Percentiles rank a stretch among this genome's conserved stretches.
phyloP scores from a whole-genome alignment of 2,329 filamentous ascomycete species.

The Phyllosticta citribraziliensis region DNA sequence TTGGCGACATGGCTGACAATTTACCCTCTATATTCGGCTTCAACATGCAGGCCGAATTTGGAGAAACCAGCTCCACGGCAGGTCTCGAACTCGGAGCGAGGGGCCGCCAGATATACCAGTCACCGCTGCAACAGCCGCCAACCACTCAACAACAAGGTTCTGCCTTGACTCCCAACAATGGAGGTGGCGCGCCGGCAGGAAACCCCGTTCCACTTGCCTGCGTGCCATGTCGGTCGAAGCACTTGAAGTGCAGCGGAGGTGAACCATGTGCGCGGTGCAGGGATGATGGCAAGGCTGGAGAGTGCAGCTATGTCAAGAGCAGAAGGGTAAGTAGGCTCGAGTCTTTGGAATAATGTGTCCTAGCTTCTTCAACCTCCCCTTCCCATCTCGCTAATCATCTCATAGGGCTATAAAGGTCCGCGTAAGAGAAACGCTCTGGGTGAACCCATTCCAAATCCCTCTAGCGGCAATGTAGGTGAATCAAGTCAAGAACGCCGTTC shows the following conservation, averaged over 20 bases:
- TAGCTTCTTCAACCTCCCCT: too few species aligned
- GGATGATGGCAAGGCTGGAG: slow-evolving; percentile 28
- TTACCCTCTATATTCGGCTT: neutral
- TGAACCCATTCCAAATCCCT: neutral
- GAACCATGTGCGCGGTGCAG: slow-evolving; percentile 40
- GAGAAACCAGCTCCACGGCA: neutral
- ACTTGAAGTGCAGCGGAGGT: slow-evolving; percentile 45
- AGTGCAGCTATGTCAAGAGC: slow-evolving; percentile 43
- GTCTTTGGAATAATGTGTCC: too few species aligned
- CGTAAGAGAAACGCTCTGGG: slow-evolving; percentile 4
- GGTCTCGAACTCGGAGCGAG: neutral
- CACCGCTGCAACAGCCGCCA: neutral
- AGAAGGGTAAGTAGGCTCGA: slow-evolving; percentile 27
- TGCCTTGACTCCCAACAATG: neutral
- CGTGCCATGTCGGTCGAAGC: slow-evolving; percentile 41
- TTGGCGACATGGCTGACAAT: neutral
- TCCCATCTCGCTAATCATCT: slow-evolving; percentile 1
- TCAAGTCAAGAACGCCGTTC: neutral
- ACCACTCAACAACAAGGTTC: neutral
- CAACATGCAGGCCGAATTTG: neutral
- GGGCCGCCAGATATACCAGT: neutral
- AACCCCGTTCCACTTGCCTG: slow-evolving; percentile 37
- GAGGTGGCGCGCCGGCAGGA: slow-evolving; percentile 15
- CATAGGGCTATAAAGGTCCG: slow-evolving; percentile 8
- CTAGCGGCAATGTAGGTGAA: neutral